phyloP scores from a whole-genome alignment of 768 basidiomycete species.

The Tulasnella sp. region DNA sequence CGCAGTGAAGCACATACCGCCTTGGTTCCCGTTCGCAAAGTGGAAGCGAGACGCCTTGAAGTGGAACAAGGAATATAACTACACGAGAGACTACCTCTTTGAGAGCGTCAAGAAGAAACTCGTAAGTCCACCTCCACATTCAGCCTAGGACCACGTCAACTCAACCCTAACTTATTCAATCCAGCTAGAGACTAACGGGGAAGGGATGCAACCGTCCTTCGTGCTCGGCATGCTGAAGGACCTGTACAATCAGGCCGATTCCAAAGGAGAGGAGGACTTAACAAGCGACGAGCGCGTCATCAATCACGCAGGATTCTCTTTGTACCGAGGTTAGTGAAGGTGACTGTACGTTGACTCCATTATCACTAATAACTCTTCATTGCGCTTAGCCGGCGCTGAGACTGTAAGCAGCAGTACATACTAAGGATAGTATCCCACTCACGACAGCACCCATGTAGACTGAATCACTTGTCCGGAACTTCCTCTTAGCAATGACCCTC shows the following conservation, averaged over 20 bases:
- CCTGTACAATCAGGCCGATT: background rate
- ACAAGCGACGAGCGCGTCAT: background rate
- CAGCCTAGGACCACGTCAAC: too few species aligned
- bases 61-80: background rate
- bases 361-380: background rate
- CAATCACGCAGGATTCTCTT: background rate
- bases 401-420: background rate
- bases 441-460: background rate
- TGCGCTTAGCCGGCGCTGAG: background rate
- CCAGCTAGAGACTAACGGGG: background rate
- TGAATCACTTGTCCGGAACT: background rate
- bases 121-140: too few species aligned
- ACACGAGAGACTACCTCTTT: background rate
- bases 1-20: background rate
- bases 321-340: background rate
- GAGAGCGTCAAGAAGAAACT: background rate
- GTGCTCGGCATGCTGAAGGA: slow-evolving; percentile 10
- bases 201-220: background rate
- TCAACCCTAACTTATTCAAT: too few species aligned
- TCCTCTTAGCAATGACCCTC: background rate
- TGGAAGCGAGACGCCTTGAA: background rate
- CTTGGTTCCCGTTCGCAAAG: background rate
- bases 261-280: background rate
- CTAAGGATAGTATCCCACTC: background rate
- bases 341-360: too few species aligned